Conservation (phyloP, 495 filamentous ascomycete species). For the Trichoderma asperelloides region DNA sequence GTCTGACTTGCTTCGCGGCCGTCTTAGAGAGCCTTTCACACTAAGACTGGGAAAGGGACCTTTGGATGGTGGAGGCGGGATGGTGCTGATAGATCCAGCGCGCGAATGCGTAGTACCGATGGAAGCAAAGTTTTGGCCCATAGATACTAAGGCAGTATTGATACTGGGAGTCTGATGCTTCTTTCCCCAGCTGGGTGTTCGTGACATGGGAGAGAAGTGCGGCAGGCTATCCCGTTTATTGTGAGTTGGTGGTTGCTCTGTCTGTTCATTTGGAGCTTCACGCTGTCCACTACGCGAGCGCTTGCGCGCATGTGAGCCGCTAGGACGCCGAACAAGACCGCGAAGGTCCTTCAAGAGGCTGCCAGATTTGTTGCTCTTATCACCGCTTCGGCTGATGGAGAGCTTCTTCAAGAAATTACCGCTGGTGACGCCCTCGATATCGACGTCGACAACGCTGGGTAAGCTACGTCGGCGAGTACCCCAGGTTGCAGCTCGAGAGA, state of each 20-base stretch:
- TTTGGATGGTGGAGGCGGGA: constrained; percentile 43
- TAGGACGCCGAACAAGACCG: constrained; percentile 50
- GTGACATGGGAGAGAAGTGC: constrained; percentile 43
- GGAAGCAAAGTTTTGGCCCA: constrained; percentile 51
- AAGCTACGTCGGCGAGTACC: constrained; percentile 57
- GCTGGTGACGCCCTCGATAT: constrained; percentile 50
- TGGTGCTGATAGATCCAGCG: constrained; percentile 50
- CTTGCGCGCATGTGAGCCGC: constrained; percentile 15
- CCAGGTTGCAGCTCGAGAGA: constrained; percentile 65
- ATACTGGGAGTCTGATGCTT: constrained; percentile 51
- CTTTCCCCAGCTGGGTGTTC: constrained; percentile 49
- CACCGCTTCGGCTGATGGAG: constrained; percentile 42
- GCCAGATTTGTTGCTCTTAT: constrained; percentile 30
- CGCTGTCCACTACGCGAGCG: neutral
- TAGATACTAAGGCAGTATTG: constrained; percentile 55
- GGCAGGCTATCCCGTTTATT: constrained; percentile 39
- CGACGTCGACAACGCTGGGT: constrained; percentile 36
- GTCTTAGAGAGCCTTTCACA: constrained; percentile 46
- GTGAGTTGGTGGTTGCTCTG: constrained; percentile 11
- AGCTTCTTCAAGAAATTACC: constrained; percentile 55
- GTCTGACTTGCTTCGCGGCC: constrained; percentile 70
- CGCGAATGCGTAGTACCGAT: constrained; percentile 49
- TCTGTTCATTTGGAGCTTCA: neutral
- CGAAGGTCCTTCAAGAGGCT: constrained; percentile 36
- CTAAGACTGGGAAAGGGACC: constrained; percentile 35